A percentile compares a stretch with the other conserved stretches of the same genome.
Evolutionary conservation across 495 filamentous ascomycete genomes (phyloP).

Genomic region (Penicillium soppii): DNA sequence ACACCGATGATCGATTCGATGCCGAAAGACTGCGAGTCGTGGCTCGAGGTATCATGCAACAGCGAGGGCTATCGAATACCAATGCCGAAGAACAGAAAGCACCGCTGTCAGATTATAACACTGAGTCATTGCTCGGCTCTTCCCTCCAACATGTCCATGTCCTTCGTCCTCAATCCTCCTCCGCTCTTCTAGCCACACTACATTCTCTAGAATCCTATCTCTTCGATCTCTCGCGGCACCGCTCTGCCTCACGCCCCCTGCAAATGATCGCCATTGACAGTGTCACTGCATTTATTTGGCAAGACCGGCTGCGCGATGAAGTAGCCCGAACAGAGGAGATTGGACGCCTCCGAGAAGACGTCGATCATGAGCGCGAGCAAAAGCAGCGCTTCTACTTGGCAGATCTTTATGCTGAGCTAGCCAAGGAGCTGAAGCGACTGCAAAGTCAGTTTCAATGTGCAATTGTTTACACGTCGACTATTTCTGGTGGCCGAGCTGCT

Average conservation of each 20-base stretch:
- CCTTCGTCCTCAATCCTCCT: slow-evolving; percentile 56
- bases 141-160: slow-evolving; percentile 50
- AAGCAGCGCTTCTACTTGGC: slow-evolving; percentile 33
- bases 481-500: slow-evolving; percentile 25
- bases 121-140: slow-evolving; percentile 32
- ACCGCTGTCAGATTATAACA: slow-evolving; percentile 3
- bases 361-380: slow-evolving; percentile 28
- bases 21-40: slow-evolving; percentile 53
- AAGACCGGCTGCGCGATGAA: slow-evolving; percentile 52
- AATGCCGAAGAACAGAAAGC: neutral
- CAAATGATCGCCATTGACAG: slow-evolving; percentile 54
- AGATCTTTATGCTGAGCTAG: slow-evolving; percentile 37
- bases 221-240: slow-evolving; percentile 45
- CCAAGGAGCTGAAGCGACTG: slow-evolving; percentile 33
- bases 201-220: slow-evolving; percentile 50
- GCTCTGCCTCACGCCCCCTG: slow-evolving; percentile 45
- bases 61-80: slow-evolving; percentile 1
- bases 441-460: slow-evolving; percentile 38
- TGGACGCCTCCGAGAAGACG: slow-evolving; percentile 28
- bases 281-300: slow-evolving; percentile 58
- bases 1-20: slow-evolving; percentile 68
- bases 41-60: slow-evolving; percentile 22
- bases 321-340: slow-evolving; percentile 41
- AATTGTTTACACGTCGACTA: slow-evolving; percentile 39
- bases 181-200: slow-evolving; percentile 52